Percentiles rank a stretch among this genome's conserved stretches.
Conservation (phyloP, 805 yeast genomes). For the Hanseniaspora hatyaiensis region DNA sequence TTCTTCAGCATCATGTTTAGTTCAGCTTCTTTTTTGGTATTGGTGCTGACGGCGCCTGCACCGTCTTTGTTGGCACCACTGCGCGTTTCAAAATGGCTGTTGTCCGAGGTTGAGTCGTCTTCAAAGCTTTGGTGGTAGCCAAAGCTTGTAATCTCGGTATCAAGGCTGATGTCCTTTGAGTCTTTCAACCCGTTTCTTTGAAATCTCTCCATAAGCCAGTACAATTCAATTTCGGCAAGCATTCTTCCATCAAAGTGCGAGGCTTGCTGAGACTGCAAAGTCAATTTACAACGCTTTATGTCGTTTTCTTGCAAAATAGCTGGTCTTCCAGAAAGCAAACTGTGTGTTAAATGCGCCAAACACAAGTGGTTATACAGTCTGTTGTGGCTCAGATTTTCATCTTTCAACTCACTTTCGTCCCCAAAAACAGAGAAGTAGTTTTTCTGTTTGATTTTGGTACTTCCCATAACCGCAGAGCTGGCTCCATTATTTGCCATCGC, state of each 20-base stretch:
- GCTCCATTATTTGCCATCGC: too few species aligned
- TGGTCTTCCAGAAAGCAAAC: slow-evolving; percentile 55
- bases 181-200: slow-evolving; percentile 11
- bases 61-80: background rate
- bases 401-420: slow-evolving; percentile 31
- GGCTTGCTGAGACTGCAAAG: slow-evolving; percentile 45
- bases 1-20: slow-evolving; percentile 35
- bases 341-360: slow-evolving; percentile 53
- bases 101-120: background rate
- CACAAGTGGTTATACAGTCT: slow-evolving; percentile 64
- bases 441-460: background rate
- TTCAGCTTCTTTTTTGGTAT: slow-evolving; percentile 9
- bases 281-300: slow-evolving; percentile 45
- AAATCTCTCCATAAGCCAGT: slow-evolving; percentile 23
- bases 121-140: background rate
- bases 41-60: background rate
- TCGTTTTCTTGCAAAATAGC: slow-evolving; percentile 50
- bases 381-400: slow-evolving; percentile 40
- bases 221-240: slow-evolving; percentile 61
- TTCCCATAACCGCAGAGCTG: slow-evolving; percentile 1
- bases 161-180: slow-evolving; percentile 1
- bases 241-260: slow-evolving; percentile 76
- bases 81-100: too few species aligned
- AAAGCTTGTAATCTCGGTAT: slow-evolving; percentile 2
- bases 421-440: slow-evolving; percentile 19